phyloP scores from a whole-genome alignment of 176 grass and related monocot genomes.

The Oropetium thomaeum region DNA sequence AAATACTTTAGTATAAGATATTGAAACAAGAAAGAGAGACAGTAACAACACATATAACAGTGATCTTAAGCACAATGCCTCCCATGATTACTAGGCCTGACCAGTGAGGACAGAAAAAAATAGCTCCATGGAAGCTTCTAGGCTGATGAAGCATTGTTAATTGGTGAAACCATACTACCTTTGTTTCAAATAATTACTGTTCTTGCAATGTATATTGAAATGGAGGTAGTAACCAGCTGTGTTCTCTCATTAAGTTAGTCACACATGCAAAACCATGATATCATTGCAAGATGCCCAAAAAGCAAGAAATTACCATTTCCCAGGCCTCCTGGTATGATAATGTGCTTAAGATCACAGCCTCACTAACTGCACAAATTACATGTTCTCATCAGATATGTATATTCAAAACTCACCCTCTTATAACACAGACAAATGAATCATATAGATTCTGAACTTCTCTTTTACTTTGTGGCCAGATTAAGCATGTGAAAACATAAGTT shows the following conservation, averaged over 20 bases:
- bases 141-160: neutral
- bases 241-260: neutral
- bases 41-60: neutral
- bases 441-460: neutral
- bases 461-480: neutral
- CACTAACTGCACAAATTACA: constrained; percentile 61
- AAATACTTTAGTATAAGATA: neutral
- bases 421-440: neutral
- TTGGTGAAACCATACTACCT: neutral
- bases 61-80: neutral
- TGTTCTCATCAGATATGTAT: constrained; percentile 2
- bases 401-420: neutral
- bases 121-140: neutral
- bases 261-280: neutral
- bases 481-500: neutral
- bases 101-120: neutral
- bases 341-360: constrained; percentile 72
- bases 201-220: neutral
- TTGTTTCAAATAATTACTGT: neutral
- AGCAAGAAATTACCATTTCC: constrained; percentile 75
- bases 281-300: neutral
- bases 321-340: constrained; percentile 87
- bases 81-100: neutral
- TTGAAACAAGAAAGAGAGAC: neutral
- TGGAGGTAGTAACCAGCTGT: neutral